phyloP scores from a whole-genome alignment of 2,329 filamentous ascomycete species.

The Stemphylium lycopersici region DNA sequence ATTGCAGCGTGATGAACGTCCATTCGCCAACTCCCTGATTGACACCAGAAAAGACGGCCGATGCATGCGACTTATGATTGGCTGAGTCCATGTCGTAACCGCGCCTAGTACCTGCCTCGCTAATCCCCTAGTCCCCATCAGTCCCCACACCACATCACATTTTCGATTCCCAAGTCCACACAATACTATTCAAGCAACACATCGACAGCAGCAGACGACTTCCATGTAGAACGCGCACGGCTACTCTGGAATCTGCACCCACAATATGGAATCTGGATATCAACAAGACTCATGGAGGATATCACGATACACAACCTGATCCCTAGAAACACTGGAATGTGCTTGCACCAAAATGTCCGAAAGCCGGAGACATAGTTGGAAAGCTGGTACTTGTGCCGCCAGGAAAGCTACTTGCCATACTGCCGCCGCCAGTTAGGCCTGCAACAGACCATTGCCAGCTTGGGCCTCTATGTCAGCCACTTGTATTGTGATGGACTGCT shows the following conservation, averaged over 20 bases:
- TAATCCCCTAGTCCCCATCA: slow-evolving; percentile 7
- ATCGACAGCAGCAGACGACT: not conserved
- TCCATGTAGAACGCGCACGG: not conserved
- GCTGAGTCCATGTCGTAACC: not conserved
- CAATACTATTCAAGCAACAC: not conserved
- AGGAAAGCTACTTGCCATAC: not conserved
- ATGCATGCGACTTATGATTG: slow-evolving; percentile 1
- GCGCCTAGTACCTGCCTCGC: slow-evolving; percentile 6
- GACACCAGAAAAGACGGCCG: not conserved
- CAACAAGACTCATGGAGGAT: not conserved
- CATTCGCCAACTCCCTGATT: not conserved
- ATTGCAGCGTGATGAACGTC: not conserved
- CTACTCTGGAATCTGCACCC: not conserved
- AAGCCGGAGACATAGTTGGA: not conserved
- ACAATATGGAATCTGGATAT: not conserved
- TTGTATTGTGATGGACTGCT: too few species aligned
- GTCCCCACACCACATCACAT: slow-evolving; percentile 10
- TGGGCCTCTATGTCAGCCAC: too few species aligned
- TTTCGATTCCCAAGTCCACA: slow-evolving; percentile 1
- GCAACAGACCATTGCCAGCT: not conserved
- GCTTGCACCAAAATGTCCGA: not conserved
- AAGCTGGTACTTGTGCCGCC: not conserved
- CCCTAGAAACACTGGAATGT: not conserved
- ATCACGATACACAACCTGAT: not conserved
- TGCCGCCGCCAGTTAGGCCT: not conserved